Conservation (phyloP, 139 green algal genomes). For the Closterium sp. region DNA sequence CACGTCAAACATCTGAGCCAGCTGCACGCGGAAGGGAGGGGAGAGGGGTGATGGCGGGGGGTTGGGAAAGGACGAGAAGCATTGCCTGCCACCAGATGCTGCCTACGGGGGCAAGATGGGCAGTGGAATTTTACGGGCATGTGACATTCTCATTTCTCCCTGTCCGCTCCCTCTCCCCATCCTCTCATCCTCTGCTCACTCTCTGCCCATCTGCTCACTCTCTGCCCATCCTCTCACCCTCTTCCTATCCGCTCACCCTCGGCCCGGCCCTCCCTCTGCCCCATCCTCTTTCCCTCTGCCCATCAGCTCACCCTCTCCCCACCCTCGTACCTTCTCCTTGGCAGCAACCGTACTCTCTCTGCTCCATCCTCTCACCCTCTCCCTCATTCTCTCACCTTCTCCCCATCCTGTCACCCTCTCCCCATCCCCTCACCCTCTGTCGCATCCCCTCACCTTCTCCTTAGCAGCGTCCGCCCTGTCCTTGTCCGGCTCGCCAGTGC, state of each 20-base stretch:
- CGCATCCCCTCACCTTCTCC: background rate
- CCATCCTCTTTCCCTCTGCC: background rate
- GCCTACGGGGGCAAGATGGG: too few species aligned
- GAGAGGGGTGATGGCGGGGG: background rate
- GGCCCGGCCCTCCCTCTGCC: background rate
- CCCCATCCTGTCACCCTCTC: background rate
- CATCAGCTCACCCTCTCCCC: background rate
- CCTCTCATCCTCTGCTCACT: too few species aligned
- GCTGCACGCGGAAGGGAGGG: background rate
- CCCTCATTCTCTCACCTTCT: background rate
- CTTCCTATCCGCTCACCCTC: background rate
- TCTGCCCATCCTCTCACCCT: too few species aligned
- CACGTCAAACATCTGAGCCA: constrained; percentile 12
- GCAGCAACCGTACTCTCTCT: too few species aligned
- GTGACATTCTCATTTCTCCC: too few species aligned
- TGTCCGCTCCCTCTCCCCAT: too few species aligned
- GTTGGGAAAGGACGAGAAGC: background rate
- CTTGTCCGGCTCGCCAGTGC: background rate
- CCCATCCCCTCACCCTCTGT: background rate
- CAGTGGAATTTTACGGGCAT: too few species aligned
- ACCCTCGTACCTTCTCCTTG: background rate
- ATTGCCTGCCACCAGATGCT: too few species aligned
- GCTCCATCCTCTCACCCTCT: background rate
- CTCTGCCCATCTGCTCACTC: too few species aligned
- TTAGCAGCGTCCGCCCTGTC: background rate